Conservation (phyloP, 768 basidiomycete species). For the Tricholoma terreum region DNA sequence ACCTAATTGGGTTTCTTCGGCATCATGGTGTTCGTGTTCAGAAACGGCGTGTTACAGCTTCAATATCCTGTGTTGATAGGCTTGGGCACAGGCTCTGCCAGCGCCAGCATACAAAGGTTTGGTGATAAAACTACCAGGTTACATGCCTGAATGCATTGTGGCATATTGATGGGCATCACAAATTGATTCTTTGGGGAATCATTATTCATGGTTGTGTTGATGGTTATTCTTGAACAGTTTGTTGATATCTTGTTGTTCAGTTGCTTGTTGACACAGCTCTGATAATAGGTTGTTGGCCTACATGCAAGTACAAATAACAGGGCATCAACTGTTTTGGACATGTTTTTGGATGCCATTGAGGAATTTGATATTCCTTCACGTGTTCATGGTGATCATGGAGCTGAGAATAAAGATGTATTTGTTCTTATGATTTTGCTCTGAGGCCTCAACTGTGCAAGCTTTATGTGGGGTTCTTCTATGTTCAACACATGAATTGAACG, state of each 20-base stretch:
- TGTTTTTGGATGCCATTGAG: slow-evolving; percentile 20
- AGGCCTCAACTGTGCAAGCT: slow-evolving; percentile 29
- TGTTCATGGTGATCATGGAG: slow-evolving; percentile 31
- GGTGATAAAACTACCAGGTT: no score
- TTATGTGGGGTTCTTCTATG: slow-evolving; percentile 24
- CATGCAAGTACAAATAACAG: slow-evolving; percentile 26
- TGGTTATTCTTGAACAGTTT: slow-evolving; percentile 23
- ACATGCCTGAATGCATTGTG: slow-evolving; percentile 25
- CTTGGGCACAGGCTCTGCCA: no score
- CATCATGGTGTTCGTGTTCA: slow-evolving; percentile 25
- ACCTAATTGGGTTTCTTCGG: slow-evolving; percentile 26
- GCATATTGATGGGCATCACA: slow-evolving; percentile 36
- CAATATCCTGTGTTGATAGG: no score
- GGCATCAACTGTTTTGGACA: slow-evolving; percentile 23
- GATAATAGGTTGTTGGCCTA: slow-evolving; percentile 22
- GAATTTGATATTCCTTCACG: slow-evolving; percentile 27
- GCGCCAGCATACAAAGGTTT: no score
- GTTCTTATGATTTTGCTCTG: slow-evolving; percentile 30
- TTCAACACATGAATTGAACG: slow-evolving; percentile 43
- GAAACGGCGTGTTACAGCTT: slow-evolving; percentile 13
- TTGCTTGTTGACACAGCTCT: no score
- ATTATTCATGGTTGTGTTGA: slow-evolving; percentile 26
- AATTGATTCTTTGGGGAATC: slow-evolving; percentile 28
- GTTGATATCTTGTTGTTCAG: no score
- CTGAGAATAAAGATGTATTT: slow-evolving; percentile 32